phyloP scores from a whole-genome alignment of 768 basidiomycete species.

The Vararia minispora region DNA sequence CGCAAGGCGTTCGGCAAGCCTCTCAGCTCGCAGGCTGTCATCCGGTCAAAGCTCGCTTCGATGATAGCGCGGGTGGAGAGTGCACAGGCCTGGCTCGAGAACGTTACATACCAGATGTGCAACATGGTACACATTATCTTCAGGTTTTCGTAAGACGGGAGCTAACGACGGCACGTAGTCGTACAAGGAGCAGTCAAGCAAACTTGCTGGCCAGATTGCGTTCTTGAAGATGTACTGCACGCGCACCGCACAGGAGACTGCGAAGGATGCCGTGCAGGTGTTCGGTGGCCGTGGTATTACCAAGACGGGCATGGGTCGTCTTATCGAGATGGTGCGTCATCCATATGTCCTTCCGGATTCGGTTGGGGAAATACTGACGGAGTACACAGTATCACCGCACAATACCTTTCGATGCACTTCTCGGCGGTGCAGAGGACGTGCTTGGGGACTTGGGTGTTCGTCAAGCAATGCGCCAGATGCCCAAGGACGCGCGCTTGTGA shows the following conservation, averaged over 20 bases:
- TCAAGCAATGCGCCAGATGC: constrained; percentile 70
- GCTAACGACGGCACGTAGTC: constrained; percentile 26
- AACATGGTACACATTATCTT: constrained; percentile 45
- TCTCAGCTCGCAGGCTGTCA: constrained; percentile 72
- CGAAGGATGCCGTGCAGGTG: constrained; percentile 75
- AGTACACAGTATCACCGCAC: constrained; percentile 28
- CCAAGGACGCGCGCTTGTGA: constrained; percentile 52
- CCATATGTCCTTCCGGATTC: neutral
- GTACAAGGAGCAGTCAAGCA: constrained; percentile 62
- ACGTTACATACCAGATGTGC: constrained; percentile 78
- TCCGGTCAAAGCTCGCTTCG: constrained; percentile 74
- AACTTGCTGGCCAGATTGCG: constrained; percentile 76
- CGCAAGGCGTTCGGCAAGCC: constrained; percentile 90
- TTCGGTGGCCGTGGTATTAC: constrained; percentile 85
- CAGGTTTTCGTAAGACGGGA: constrained; percentile 3
- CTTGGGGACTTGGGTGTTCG: constrained; percentile 72
- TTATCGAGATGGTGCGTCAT: constrained; percentile 55
- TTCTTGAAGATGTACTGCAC: constrained; percentile 75
- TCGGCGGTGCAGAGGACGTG: constrained; percentile 55
- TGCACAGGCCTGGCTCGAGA: constrained; percentile 80
- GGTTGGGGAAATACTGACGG: constrained; percentile 1
- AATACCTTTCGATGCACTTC: constrained; percentile 28
- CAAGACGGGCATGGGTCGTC: constrained; percentile 66
- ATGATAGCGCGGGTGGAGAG: constrained; percentile 86
- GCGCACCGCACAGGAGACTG: constrained; percentile 65